Base-by-base conservation (phyloP, 306 rosid genomes). In the Gastrolobium villosum region DNA sequence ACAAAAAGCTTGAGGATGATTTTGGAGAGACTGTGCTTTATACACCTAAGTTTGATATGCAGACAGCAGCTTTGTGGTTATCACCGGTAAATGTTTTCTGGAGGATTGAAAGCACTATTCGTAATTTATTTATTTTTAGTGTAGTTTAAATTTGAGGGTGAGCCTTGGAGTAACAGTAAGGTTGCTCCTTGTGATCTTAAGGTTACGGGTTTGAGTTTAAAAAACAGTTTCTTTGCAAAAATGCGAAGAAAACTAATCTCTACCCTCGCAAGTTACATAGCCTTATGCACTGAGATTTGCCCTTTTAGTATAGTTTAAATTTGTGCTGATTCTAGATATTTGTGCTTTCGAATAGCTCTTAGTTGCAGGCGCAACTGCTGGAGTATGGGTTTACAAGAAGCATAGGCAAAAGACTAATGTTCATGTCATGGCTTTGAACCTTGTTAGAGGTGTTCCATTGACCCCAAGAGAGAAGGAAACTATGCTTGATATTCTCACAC, bases 31-130 rank as follows among this genome's bases (percentile, higher is more conserved):
- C 93, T 2, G 86, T 95, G 13, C 90, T 92, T 26, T 95, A 95
- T 76, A 64, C 86, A 41, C 99, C 99, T 1, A 92, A 92, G 84
- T 95, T 95, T 82, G 99, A 95, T 82, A n/a, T 88, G 86, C 97
- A 94, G 87, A 94, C 99, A 74, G 97, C 97, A 36, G 98, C 90
- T 61, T 73, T 92, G 75, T 95, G 95, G 95, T 87, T 95, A 85
- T 88, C 96, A 48, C 99, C 98, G 80, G 99, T 92, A 69, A 20
- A 35, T 9, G 20, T 67, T 44, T 34, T 53, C 61, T 10, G 40
- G 45, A 10, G 62, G 73, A 74, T 65, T 40, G 72, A 68, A 10
- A 68, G 65, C 28, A 73, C 76, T 54, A 43, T 62, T 49, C 36
- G 28, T 39, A 41, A 55, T 53, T 37, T 36, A 41, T 74, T 87